Percentiles rank a stretch among this genome's conserved stretches.
Evolutionary conservation across 2,329 filamentous ascomycete species (phyloP).

Genomic region (Phoma sp.): DNA sequence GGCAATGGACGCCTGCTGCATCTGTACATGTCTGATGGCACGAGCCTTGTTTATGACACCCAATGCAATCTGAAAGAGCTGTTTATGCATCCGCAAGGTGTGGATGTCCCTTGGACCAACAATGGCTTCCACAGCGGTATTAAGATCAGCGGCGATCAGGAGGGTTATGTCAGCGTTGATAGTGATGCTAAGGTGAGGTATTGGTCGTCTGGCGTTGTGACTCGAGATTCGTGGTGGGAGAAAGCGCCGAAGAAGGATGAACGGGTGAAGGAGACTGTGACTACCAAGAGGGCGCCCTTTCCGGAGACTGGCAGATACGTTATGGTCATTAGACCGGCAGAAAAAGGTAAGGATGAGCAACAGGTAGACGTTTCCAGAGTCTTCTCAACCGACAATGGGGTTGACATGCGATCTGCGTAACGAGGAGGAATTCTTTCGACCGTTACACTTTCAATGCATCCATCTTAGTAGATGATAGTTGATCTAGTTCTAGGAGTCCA

Average conservation of each 20-base stretch:
- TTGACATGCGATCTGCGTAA: too few species aligned
- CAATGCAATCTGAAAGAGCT: slow-evolving; percentile 36
- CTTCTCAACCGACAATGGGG: not conserved
- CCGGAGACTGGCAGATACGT: slow-evolving; percentile 29
- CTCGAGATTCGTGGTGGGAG: slow-evolving; percentile 24
- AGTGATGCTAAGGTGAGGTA: slow-evolving; percentile 35
- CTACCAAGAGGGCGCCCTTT: slow-evolving; percentile 5
- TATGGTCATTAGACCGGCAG: slow-evolving; percentile 22
- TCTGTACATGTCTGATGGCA: slow-evolving; percentile 28
- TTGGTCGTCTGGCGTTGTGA: slow-evolving; percentile 22
- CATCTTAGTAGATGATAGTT: too few species aligned
- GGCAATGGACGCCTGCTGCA: slow-evolving; percentile 24
- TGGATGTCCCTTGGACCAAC: slow-evolving; percentile 6
- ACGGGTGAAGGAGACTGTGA: not conserved
- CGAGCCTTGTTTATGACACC: slow-evolving; percentile 31
- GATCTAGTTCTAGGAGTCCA: too few species aligned
- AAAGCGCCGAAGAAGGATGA: slow-evolving; percentile 8
- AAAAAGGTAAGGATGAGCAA: not conserved
- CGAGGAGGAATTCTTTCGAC: too few species aligned
- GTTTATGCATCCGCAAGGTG: slow-evolving; percentile 27
- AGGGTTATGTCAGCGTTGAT: slow-evolving; percentile 33
- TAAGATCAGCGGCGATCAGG: slow-evolving; percentile 7
- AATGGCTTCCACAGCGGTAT: slow-evolving; percentile 25
- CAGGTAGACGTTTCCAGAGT: not conserved
- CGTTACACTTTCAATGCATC: too few species aligned